Evolutionary conservation across 2,329 filamentous ascomycete species (phyloP).

Genomic region (Zasmidium angulare): DNA sequence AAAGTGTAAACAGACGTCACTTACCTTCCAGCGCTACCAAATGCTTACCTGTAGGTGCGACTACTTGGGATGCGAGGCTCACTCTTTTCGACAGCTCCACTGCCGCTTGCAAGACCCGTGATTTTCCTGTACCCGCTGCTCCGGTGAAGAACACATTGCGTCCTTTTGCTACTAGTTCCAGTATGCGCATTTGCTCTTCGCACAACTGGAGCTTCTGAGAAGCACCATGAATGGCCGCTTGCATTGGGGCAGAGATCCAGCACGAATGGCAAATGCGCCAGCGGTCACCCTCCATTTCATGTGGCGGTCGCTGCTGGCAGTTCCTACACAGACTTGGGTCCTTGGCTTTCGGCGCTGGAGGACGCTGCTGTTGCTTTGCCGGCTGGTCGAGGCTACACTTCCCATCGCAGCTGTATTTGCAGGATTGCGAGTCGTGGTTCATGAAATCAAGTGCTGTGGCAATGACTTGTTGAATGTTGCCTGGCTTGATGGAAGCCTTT

Average conservation of each 20-base stretch:
- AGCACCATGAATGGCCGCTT: background rate
- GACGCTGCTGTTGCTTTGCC: background rate
- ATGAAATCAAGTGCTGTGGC: conserved; percentile 12
- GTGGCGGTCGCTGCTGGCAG: conserved; percentile 2
- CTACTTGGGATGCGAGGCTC: background rate
- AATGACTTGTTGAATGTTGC: conserved; percentile 1
- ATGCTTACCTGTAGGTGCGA: conserved; percentile 3
- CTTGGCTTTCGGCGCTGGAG: background rate
- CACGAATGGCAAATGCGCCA: background rate
- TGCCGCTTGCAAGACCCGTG: conserved; percentile 53
- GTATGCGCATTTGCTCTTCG: conserved; percentile 9
- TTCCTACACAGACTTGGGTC: background rate
- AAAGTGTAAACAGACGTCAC: too few relatives aligned
- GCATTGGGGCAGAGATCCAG: background rate
- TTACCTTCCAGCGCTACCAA: background rate
- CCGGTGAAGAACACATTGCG: conserved; percentile 65
- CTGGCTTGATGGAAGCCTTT: conserved; percentile 5
- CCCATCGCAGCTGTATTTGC: conserved; percentile 7
- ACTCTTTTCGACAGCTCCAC: conserved; percentile 37
- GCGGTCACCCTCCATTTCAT: background rate
- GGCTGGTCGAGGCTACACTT: conserved; percentile 1
- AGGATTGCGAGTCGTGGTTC: conserved; percentile 7
- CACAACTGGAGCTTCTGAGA: background rate
- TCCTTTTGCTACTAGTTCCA: conserved; percentile 39
- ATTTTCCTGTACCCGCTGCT: conserved; percentile 61